These are phyloP conservation scores for Mycena haematopus DNA, from an alignment of 768 basidiomycete species.

Conservation along the genomic window DNA sequence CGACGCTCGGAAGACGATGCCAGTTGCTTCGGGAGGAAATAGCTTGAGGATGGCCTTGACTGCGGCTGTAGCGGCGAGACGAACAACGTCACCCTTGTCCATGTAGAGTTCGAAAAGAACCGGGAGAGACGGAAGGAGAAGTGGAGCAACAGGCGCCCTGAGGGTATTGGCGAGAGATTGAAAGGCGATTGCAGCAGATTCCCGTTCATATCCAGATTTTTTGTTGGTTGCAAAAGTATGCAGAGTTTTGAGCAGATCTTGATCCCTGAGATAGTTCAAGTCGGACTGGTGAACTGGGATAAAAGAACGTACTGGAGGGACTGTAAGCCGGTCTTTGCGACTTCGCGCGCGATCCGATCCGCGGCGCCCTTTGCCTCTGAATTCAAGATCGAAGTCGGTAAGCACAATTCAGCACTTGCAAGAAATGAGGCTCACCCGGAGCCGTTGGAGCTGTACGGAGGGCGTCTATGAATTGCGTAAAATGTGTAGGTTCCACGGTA, in stretches of 20 bases:
- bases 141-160: slow-evolving; percentile 73
- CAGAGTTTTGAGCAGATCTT: slow-evolving; percentile 65
- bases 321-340: slow-evolving; percentile 67
- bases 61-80: slow-evolving; percentile 78
- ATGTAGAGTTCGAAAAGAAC: slow-evolving; percentile 83
- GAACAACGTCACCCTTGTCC: slow-evolving; percentile 95
- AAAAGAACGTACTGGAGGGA: slow-evolving; percentile 58
- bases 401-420: neutral
- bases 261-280: slow-evolving; percentile 52
- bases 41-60: slow-evolving; percentile 85
- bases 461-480: slow-evolving; percentile 45
- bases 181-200: slow-evolving; percentile 83
- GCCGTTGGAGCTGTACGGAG: slow-evolving; percentile 62
- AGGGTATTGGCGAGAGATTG: slow-evolving; percentile 74
- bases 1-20: slow-evolving; percentile 71
- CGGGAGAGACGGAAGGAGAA: slow-evolving; percentile 79
- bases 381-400: slow-evolving; percentile 10
- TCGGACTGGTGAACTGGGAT: slow-evolving; percentile 1
- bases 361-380: slow-evolving; percentile 87
- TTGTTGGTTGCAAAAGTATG: slow-evolving; percentile 79
- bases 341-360: slow-evolving; percentile 77
- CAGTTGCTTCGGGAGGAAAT: slow-evolving; percentile 82
- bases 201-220: slow-evolving; percentile 88
- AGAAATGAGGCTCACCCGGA: slow-evolving; percentile 48
- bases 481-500: slow-evolving; percentile 48